Base-by-base conservation (phyloP, 345 rosid genomes). In the Leavenworthia alabamica region DNA sequence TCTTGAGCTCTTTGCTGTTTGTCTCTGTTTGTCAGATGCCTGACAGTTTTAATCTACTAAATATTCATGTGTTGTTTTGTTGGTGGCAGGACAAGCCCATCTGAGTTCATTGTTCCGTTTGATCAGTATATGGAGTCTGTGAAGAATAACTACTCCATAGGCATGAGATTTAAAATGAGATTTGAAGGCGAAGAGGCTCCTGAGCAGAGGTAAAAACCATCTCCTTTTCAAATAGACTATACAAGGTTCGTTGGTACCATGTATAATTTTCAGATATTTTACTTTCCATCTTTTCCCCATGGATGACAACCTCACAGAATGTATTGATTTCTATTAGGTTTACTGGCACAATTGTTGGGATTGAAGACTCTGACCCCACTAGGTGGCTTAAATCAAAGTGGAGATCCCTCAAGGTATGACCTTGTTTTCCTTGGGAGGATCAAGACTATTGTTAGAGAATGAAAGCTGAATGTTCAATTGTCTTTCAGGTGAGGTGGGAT, bases 181-280 rank as follows among this genome's bases (percentile, higher is more conserved):
- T 89, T 89, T 57, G 97, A 86, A 78, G 97, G 92, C 0, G 97
- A 89, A 69, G 97, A 89, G 69, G 83, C 95, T 64, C 95, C 90
- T 0, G 97, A 89, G 51, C 95, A 83, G 74, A 85, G 92, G 95
- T 83, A 75, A 24, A 5, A 27, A n/a, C n/a, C n/a, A n/a, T 39
- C 37, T 60, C 8, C 15, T 52, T 27, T 15, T 62, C 8, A 6
- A n/a, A n/a, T n/a, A n/a, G n/a, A n/a, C n/a, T n/a, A 6, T 39
- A 16, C 11, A 11, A 36, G n/a, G 7, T 32, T 29, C 20, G 35
- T 23, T 12, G 42, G 13, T 33, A 9, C 26, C 41, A 37, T 35
- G 28, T 26, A 26, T 26, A 4, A 7, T 26, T 26, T 54, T 22
- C 22, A 8, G 15, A 8, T 27, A 19, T 26, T 17, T n/a, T 23